Evolutionary conservation across 2,329 filamentous ascomycete genomes (phyloP).

Genomic region (Colletotrichum euphorbiae): DNA sequence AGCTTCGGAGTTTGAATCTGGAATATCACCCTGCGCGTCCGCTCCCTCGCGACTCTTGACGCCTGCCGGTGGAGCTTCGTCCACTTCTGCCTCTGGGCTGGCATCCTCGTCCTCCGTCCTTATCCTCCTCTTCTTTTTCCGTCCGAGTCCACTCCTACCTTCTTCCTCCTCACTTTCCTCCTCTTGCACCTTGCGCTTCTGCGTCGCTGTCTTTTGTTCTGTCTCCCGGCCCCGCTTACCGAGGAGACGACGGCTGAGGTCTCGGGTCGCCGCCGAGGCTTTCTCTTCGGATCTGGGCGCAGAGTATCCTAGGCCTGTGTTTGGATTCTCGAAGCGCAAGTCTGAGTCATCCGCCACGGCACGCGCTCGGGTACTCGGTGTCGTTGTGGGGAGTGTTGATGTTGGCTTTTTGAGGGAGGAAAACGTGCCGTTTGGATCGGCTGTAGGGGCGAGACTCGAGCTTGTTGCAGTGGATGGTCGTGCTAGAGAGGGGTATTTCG

Average conservation of each 20-base stretch:
- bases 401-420: conserved; percentile 38
- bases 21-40: neutral
- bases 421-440: conserved; percentile 27
- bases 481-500: conserved; percentile 34
- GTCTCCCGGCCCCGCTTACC: conserved; percentile 40
- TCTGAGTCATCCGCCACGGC: conserved; percentile 34
- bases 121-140: conserved; percentile 49
- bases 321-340: conserved; percentile 44
- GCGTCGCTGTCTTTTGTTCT: conserved; percentile 26
- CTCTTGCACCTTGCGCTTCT: conserved; percentile 30
- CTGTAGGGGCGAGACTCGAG: neutral
- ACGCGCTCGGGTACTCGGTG: conserved; percentile 6
- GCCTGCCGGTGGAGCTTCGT: neutral
- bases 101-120: conserved; percentile 37
- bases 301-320: conserved; percentile 57
- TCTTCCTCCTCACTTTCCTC: conserved; percentile 49
- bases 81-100: conserved; percentile 5
- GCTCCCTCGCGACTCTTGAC: conserved; percentile 13
- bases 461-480: conserved; percentile 20
- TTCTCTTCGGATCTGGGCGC: conserved; percentile 43
- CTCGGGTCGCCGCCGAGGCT: conserved; percentile 44
- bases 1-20: neutral
- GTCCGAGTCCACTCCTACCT: conserved; percentile 53
- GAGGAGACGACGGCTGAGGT: conserved; percentile 48
- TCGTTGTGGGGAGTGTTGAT: neutral